Evolutionary conservation across 164 flowering plant genomes (phyloP).

Genomic region (Stephania yunnanensis): DNA sequence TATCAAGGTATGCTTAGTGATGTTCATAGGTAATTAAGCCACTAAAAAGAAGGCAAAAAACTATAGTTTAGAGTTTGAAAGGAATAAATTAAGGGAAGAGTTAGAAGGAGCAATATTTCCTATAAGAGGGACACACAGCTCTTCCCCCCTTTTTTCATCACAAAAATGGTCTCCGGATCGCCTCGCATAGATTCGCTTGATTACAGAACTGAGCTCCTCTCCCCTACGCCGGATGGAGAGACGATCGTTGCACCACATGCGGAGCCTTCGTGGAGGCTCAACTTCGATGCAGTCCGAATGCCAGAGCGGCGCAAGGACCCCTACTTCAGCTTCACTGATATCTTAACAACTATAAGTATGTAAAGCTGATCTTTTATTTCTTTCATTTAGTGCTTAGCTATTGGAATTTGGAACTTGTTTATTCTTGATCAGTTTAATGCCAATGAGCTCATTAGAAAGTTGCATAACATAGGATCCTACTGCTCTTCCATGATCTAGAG

Average conservation of each 20-base stretch:
- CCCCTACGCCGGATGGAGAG: constrained; percentile 20
- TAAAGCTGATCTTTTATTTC: neutral
- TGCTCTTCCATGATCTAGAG: too few relatives aligned
- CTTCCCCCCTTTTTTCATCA: neutral
- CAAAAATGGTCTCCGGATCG: constrained; percentile 7
- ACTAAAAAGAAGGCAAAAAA: neutral
- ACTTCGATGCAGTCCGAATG: constrained; percentile 27
- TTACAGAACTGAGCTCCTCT: constrained; percentile 31
- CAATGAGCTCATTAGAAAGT: neutral
- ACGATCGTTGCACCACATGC: constrained; percentile 13
- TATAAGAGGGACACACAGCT: constrained; percentile 1
- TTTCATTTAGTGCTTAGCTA: neutral
- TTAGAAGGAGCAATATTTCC: neutral
- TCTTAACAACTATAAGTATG: constrained; percentile 5
- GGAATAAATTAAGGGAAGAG: constrained; percentile 1
- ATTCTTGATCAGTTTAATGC: neutral
- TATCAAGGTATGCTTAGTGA: neutral
- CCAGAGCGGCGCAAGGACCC: constrained; percentile 17
- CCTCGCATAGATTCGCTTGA: constrained; percentile 22
- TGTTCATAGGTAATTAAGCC: constrained; percentile 5
- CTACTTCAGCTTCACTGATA: constrained; percentile 1
- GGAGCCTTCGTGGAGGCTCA: constrained; percentile 46
- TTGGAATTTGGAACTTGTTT: neutral
- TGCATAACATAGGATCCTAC: too few relatives aligned
- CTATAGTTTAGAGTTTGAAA: neutral